These are phyloP conservation scores for Coemansia sp. DNA, from an alignment of 192 early-diverging fungal genomes.

Conservation along the genomic window DNA sequence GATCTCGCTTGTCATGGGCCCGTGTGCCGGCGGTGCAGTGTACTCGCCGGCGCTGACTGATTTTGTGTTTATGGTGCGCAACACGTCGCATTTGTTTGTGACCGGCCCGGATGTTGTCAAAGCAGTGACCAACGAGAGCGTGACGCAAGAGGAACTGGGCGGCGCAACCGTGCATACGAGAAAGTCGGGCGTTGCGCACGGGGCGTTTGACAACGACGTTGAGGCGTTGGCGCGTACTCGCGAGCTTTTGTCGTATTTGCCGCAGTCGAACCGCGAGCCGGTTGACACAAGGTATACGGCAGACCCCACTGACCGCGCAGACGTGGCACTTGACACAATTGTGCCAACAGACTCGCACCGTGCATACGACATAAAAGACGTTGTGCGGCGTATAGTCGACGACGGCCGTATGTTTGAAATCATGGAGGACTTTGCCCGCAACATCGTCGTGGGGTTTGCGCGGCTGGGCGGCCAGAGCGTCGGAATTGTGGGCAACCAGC, in stretches of 20 bases:
- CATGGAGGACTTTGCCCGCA: conserved; percentile 85
- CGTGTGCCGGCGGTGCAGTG: conserved; percentile 95
- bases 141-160: conserved; percentile 93
- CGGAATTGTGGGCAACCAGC: conserved; percentile 92
- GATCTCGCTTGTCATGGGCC: conserved; percentile 96
- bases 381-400: conserved; percentile 79
- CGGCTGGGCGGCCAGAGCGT: conserved; percentile 83
- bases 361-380: conserved; percentile 94
- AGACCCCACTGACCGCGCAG: conserved; percentile 66
- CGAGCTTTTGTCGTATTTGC: conserved; percentile 85
- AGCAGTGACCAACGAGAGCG: conserved; percentile 89
- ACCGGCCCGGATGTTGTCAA: conserved; percentile 97
- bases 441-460: conserved; percentile 88
- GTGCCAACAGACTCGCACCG: conserved; percentile 86
- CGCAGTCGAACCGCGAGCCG: conserved; percentile 75
- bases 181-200: conserved; percentile 89
- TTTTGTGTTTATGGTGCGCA: conserved; percentile 95
- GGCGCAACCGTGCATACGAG: conserved; percentile 87
- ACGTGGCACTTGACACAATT: conserved; percentile 78
- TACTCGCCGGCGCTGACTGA: conserved; percentile 97
- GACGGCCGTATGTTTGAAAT: conserved; percentile 88
- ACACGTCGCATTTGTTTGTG: conserved; percentile 94
- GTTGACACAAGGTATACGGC: conserved; percentile 62
- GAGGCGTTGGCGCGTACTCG: conserved; percentile 76
- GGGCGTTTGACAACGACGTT: conserved; percentile 91